phyloP scores from a whole-genome alignment of 1,284 basidiomycete species.

The Malassezia brasiliensis region DNA sequence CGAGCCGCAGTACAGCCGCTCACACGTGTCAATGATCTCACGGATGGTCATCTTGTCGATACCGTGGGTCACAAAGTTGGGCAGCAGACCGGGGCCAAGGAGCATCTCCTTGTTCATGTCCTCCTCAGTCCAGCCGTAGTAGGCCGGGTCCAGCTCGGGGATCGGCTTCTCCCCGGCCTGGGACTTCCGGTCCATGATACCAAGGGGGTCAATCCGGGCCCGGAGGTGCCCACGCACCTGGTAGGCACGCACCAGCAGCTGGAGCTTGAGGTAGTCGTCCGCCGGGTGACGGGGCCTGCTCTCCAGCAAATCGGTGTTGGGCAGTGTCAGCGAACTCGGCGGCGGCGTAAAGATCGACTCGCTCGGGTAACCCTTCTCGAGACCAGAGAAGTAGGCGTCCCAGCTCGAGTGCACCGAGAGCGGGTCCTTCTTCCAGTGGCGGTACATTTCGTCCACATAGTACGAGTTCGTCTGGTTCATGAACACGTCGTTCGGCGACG shows the following conservation, averaged over 20 bases:
- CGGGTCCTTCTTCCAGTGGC: conserved; percentile 56
- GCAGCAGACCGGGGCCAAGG: conserved; percentile 88
- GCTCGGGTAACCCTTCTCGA: conserved; percentile 78
- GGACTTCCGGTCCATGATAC: conserved; percentile 72
- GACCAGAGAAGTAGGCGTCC: conserved; percentile 85
- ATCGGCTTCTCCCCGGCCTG: conserved; percentile 52
- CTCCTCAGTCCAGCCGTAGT: conserved; percentile 83
- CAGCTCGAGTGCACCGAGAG: conserved; percentile 87
- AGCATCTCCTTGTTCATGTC: conserved; percentile 90
- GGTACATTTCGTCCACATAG: conserved; percentile 73
- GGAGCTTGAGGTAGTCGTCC: conserved; percentile 76
- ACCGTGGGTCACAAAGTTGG: conserved; percentile 73
- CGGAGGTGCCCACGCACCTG: conserved; percentile 97
- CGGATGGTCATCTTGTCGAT: conserved; percentile 79
- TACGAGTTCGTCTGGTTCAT: conserved; percentile 70
- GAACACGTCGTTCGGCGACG: conserved; percentile 36
- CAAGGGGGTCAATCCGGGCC: conserved; percentile 88
- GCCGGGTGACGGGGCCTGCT: conserved; percentile 62
- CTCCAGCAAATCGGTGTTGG: conserved; percentile 52
- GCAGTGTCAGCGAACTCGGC: conserved; percentile 58
- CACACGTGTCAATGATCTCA: conserved; percentile 84
- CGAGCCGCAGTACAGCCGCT: conserved; percentile 88
- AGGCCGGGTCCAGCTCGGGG: conserved; percentile 43
- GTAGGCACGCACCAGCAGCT: conserved; percentile 67
- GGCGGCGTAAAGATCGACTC: conserved; percentile 75